Base-by-base conservation (phyloP, 148 eudicot genomes). In the Selenicereus undatus region DNA sequence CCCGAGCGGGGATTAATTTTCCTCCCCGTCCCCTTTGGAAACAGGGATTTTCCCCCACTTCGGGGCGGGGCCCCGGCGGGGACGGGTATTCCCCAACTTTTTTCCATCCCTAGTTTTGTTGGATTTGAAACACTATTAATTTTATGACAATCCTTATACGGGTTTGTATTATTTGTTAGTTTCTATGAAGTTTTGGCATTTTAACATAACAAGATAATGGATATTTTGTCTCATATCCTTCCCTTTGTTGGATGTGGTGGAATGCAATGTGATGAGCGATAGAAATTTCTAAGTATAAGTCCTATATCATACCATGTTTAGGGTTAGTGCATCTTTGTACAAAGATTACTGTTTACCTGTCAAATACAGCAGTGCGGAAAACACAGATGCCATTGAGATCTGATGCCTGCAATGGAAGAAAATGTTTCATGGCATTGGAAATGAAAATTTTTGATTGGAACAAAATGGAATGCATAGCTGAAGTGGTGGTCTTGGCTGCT, bases 401-500 rank as follows among this genome's bases (percentile, higher is more conserved):
- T 26, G 36, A 74, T 10, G 56, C 35, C 35, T 35, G 60, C 58
- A 21, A 68, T 27, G 74, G 64, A 26, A 26, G 20, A 58, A 76
- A 81, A 24, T 66, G 32, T 71, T 51, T 74, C 24, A 39, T 73
- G 35, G 62, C 76, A 72, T 5, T 50, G 6, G 22, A 32, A 66
- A 66, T 66, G 71, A 29, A 66, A 39, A n/a, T 26, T 30, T 22
- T 52, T 27, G 30, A 74, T 26, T 24, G 32, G 60, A 26, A 50
- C 42, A 74, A 50, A 24, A 54, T 48, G 21, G 54, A 10, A 26
- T 68, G 16, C 26, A 74, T 39, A 50, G n/a, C 64, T 36, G 2
- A 69, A 36, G 50, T 70, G 48, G 60, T 56, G 60, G 51, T 51
- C 73, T 51, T 74, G 85, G 75, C 62, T 75, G 77, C 80, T 83